Percentiles rank a stretch among this genome's conserved stretches.
phyloP scores from a whole-genome alignment of 345 rosid species.

The Schrenkiella parvula region DNA sequence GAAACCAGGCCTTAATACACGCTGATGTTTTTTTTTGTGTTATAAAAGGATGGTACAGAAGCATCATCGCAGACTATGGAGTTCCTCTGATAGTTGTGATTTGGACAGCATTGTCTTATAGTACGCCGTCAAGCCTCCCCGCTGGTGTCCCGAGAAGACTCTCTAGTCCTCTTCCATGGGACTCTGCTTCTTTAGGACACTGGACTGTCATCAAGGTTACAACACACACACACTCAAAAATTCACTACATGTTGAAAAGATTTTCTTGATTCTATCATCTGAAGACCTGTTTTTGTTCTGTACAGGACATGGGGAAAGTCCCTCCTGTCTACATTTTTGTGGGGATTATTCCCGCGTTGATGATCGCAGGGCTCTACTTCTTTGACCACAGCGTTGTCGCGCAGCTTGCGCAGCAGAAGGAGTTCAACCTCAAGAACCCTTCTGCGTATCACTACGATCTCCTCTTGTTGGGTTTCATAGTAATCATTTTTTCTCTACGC shows the following conservation, averaged over 20 bases:
- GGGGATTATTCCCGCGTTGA: constrained; percentile 64
- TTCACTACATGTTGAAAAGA: neutral
- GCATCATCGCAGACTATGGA: neutral
- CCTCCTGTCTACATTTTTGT: constrained; percentile 53
- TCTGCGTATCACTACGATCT: constrained; percentile 72
- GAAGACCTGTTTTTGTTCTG: neutral
- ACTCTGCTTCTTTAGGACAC: constrained; percentile 36
- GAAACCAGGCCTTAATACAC: neutral
- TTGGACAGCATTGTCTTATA: constrained; percentile 64
- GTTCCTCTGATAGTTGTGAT: constrained; percentile 57
- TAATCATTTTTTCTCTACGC: neutral
- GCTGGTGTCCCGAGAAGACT: constrained; percentile 69
- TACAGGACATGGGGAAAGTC: constrained; percentile 70
- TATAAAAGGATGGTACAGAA: neutral
- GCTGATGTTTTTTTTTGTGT: too few species aligned
- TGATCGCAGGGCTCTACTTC: constrained; percentile 76
- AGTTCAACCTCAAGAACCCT: constrained; percentile 78
- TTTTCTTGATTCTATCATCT: neutral
- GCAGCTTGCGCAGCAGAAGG: constrained; percentile 76
- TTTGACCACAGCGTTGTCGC: constrained; percentile 82
- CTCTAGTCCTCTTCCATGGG: constrained; percentile 59
- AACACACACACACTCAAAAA: neutral
- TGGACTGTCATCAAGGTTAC: constrained; percentile 72
- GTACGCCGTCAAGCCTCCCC: constrained; percentile 41
- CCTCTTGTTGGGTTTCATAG: constrained; percentile 62